Evolutionary conservation across 169 alveolate genomes (phyloP).

Genomic region (Prorocentrum cordatum): DNA sequence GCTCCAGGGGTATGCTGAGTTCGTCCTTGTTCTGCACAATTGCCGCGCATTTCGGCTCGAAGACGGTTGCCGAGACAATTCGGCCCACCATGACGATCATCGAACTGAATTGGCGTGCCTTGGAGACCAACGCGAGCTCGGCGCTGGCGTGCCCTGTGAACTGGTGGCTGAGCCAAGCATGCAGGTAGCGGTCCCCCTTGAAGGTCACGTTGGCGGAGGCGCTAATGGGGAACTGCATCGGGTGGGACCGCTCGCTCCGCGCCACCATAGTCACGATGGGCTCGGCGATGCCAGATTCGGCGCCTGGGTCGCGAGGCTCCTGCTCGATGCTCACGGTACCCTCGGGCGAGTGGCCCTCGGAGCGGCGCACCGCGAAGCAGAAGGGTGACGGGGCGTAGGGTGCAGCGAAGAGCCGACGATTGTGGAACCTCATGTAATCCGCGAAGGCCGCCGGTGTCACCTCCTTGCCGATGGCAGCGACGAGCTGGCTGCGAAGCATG

Average conservation of each 20-base stretch:
- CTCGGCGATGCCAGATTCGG: neutral
- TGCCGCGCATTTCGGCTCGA: neutral
- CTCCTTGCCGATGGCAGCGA: conserved; percentile 59
- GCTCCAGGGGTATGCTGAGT: neutral
- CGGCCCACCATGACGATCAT: conserved; percentile 23
- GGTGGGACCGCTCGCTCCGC: conserved; percentile 12
- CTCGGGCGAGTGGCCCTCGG: conserved; percentile 26
- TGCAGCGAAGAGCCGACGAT: conserved; percentile 8
- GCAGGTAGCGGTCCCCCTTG: conserved; percentile 10
- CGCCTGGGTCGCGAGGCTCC: neutral
- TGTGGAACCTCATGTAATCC: conserved; percentile 26
- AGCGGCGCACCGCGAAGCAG: conserved; percentile 41
- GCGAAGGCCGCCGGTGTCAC: conserved; percentile 33
- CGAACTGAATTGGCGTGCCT: conserved; percentile 39
- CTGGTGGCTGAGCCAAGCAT: conserved; percentile 13
- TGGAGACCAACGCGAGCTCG: neutral
- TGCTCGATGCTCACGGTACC: conserved; percentile 20
- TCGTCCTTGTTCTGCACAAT: neutral
- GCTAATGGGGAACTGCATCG: neutral
- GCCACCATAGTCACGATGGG: neutral
- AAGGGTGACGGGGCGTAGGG: conserved; percentile 7
- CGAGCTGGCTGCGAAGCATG: conserved; percentile 43
- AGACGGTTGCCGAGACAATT: neutral
- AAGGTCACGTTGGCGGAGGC: neutral
- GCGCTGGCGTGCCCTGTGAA: neutral